Evolutionary conservation across 345 rosid species (phyloP), one percentile per base, ranked within the genome.

Genomic region (Eucalyptus marginata): DNA sequence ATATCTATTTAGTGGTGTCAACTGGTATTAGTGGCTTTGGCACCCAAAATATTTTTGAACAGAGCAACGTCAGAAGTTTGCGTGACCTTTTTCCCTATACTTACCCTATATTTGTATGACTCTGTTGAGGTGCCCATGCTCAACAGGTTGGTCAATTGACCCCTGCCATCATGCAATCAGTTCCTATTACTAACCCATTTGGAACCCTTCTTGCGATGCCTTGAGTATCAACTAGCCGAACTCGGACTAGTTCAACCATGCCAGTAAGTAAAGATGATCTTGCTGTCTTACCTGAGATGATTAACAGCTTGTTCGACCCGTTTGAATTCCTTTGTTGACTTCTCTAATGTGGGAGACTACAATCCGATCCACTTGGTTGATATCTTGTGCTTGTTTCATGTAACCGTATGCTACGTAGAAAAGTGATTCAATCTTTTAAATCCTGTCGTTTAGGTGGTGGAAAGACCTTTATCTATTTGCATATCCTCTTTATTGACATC

Each of bases 371-470:
- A 56, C 62, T 56, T 56, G 29, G 13, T 24, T 24, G 13, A 22
- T 24, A 8, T 22, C 6, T 24, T 24, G 62, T 24, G 62, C 62
- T 56, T 22, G 27, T 56, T 24, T 22, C 27, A 22, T 56, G 62
- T 0, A 4, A 56, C 6, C 3, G 5, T 0, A 10, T 56, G 62
- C 29, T 56, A 2, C 2, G 6, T 24, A 56, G 29, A 56, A 56
- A 56, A 24, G 62, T 10, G 62, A 56, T 56, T 24, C 13, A 10
- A 56, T 56, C 29, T 56, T 24, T 56, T 56, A 24, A 22, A 24
- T 56, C 62, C 29, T 24, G 6, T 56, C 29, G 0, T 56, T 56
- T 56, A 24, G 13, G 13, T 8, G 27, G 62, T 22, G 62, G 62
- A 56, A 56, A 56, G 29, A 56, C 62, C 29, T 56, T 12, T 29